Conservation (phyloP, 2,329 filamentous ascomycete species). For the Curvularia hawaiiensis region DNA sequence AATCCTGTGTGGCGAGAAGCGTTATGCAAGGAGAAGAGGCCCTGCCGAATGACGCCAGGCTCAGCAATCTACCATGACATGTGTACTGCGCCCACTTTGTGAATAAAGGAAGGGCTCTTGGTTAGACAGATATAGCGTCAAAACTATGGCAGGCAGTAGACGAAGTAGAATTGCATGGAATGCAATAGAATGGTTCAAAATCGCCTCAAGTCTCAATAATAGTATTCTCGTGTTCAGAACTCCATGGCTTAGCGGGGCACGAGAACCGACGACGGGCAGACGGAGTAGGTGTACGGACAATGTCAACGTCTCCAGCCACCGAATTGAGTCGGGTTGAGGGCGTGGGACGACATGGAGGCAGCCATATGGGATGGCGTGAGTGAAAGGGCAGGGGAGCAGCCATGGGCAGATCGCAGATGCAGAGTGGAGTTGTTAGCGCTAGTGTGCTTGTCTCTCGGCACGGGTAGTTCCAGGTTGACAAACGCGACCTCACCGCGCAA, state of each 20-base stretch:
- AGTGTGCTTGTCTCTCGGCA: constrained; percentile 25
- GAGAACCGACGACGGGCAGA: not conserved
- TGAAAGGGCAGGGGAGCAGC: constrained; percentile 8
- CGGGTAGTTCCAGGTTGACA: constrained; percentile 18
- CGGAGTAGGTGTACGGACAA: not conserved
- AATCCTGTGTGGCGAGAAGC: constrained; percentile 1
- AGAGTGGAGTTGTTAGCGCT: constrained; percentile 15
- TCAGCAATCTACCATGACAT: not conserved
- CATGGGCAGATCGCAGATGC: constrained; percentile 1
- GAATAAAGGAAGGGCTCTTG: not conserved
- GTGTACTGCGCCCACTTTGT: not conserved
- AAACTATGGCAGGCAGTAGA: not conserved
- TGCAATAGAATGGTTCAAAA: not conserved
- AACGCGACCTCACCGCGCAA: constrained; percentile 30
- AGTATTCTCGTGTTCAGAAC: not conserved
- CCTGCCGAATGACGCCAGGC: not conserved
- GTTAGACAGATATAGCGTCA: not conserved
- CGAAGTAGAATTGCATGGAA: not conserved
- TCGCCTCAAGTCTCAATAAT: not conserved
- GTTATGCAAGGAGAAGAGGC: constrained; percentile 1
- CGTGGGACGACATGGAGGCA: not conserved
- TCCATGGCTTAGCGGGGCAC: not conserved
- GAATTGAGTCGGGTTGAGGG: not conserved
- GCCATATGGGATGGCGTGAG: not conserved
- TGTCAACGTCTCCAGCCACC: not conserved